phyloP scores from a whole-genome alignment of 1,139 yeast genomes.

The Blastobotrys aristatus region DNA sequence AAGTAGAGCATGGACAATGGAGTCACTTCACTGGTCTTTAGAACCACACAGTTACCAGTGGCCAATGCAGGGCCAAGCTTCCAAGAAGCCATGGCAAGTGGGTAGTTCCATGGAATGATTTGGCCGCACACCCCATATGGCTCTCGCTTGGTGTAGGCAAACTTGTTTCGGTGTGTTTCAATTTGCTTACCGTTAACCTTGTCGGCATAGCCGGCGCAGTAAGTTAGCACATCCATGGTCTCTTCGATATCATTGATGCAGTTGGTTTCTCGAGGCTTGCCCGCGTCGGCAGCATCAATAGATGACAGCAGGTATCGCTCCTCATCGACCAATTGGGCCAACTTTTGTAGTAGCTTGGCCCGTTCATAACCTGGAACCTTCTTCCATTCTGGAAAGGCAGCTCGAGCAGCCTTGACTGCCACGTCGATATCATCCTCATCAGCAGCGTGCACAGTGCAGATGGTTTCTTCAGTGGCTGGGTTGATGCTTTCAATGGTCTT shows the following conservation, averaged over 20 bases:
- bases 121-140: constrained; percentile 88
- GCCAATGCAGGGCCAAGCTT: constrained; percentile 70
- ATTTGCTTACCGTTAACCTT: constrained; percentile 67
- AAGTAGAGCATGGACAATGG: constrained; percentile 71
- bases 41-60: constrained; percentile 69
- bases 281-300: constrained; percentile 58
- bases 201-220: constrained; percentile 84
- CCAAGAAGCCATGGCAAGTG: constrained; percentile 76
- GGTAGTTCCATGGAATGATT: constrained; percentile 90
- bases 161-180: constrained; percentile 53
- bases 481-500: constrained; percentile 42
- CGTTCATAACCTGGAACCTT: constrained; percentile 43
- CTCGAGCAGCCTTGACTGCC: constrained; percentile 56
- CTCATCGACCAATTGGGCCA: constrained; percentile 51
- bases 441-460: constrained; percentile 51
- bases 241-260: constrained; percentile 53
- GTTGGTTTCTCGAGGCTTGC: constrained; percentile 45
- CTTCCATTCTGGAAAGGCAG: constrained; percentile 50
- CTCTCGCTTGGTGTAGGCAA: constrained; percentile 61
- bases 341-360: constrained; percentile 42
- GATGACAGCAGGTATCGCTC: constrained; percentile 47
- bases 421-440: constrained; percentile 50
- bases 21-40: constrained; percentile 75
- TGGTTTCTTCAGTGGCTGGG: constrained; percentile 47
- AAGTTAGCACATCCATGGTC: constrained; percentile 44